phyloP scores from a whole-genome alignment of 2,329 filamentous ascomycete species.

The Talaromyces sp. region DNA sequence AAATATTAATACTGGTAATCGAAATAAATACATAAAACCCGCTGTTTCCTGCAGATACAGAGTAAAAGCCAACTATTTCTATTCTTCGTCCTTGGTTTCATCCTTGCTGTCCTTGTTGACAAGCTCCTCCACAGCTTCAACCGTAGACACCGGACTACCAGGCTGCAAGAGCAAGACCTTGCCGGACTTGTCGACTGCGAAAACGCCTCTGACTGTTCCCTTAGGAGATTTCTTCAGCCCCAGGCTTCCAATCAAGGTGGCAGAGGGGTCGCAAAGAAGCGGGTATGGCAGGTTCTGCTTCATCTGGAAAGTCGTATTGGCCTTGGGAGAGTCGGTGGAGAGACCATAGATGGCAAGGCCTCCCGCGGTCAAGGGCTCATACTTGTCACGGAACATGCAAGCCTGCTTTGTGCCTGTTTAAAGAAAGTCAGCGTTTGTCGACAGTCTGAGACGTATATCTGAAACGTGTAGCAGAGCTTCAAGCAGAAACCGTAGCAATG shows the following conservation, averaged over 20 bases:
- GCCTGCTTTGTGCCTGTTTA: conserved; percentile 79
- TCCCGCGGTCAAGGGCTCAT: conserved; percentile 67
- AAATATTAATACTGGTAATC: background rate
- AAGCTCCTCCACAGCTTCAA: conserved; percentile 69
- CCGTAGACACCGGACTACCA: conserved; percentile 72
- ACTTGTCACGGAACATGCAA: conserved; percentile 86
- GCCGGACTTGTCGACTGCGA: conserved; percentile 75
- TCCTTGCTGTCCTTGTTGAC: conserved; percentile 40
- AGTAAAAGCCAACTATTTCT: background rate
- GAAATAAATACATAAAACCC: background rate
- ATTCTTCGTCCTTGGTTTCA: background rate
- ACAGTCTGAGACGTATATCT: background rate
- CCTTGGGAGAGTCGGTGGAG: conserved; percentile 78
- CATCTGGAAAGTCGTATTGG: conserved; percentile 86
- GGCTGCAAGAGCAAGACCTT: conserved; percentile 71
- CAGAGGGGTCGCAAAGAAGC: conserved; percentile 75
- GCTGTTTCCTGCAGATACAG: background rate
- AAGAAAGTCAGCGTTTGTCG: background rate
- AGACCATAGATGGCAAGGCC: conserved; percentile 88
- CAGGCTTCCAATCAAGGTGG: conserved; percentile 73
- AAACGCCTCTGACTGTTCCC: conserved; percentile 80
- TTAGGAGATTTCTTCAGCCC: conserved; percentile 82
- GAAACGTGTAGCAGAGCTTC: background rate
- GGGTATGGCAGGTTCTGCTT: conserved; percentile 88
- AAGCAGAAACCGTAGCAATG: background rate